Base-by-base conservation (phyloP, 1,139 yeast species). In the Hanseniaspora gamundiae region DNA sequence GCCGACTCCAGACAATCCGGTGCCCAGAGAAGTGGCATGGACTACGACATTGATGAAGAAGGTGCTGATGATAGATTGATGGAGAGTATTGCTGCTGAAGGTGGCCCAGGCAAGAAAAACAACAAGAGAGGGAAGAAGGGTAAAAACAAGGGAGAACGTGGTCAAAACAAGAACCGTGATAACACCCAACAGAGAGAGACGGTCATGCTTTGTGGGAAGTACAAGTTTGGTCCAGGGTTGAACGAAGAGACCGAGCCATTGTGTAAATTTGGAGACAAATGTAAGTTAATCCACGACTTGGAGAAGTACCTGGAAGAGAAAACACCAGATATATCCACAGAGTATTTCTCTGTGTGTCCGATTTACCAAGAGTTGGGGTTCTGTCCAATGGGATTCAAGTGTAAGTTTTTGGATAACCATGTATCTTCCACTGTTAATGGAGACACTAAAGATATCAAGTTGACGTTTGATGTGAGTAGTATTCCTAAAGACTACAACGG, bases 351-450 rank as follows among this genome's bases (percentile, higher is more conserved):
- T 85, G 93, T 56, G 1, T 91, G 99, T 64, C 97, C 98, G 0
- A 95, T 86, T 2, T 87, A 65, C 58, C 69, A 69, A 39, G 82
- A 84, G 2, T 68, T 86, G 43, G 98, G 98, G 0, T 80, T 76
- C 56, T 91, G 99, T 68, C 95, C 95, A 2, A 74, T 83, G 49
- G 98, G 98, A 0, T 66, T 84, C 55, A 87, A 84, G 60, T 91
- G 99, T 65, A 75, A 96, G 56, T 93, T 95, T 87, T 70, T 91
- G 48, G 67, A 73, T 5, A 74, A 86, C n/a, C 97, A 91, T 64
- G 73, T 68, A 56, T 62, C 35, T n/a, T 8, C 14, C 4, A 5
- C 6, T 7, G 17, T 73, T 52, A 66, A 62, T 42, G 78, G 68
- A 42, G 31, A n/a, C 17, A 14, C 14, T 3, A 8, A n/a, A 10